phyloP scores from a whole-genome alignment of 2,329 filamentous ascomycete genomes.

The Calonectria pteridis region DNA sequence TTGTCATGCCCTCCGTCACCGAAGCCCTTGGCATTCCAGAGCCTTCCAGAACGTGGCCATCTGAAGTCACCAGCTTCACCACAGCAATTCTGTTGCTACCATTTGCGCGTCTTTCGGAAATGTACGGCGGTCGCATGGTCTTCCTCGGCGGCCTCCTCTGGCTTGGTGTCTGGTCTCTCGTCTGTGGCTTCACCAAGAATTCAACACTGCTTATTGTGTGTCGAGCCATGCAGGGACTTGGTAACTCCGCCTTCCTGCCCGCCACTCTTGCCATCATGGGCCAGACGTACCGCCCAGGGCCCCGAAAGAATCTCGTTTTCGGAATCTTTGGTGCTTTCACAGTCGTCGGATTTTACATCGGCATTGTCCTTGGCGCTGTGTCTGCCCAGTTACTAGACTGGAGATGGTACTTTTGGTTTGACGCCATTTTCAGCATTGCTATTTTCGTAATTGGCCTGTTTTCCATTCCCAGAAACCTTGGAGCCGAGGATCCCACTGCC shows the following conservation, averaged over 20 bases:
- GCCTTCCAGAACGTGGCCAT: slow-evolving; percentile 10
- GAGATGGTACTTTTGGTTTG: slow-evolving; percentile 24
- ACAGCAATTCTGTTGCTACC: slow-evolving; percentile 70
- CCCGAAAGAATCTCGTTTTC: slow-evolving; percentile 76
- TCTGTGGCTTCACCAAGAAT: slow-evolving; percentile 76
- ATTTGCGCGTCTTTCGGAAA: slow-evolving; percentile 70
- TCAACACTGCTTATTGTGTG: slow-evolving; percentile 77
- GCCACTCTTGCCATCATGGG: slow-evolving; percentile 77
- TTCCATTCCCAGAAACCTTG: background rate
- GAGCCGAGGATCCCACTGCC: background rate
- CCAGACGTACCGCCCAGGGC: slow-evolving; percentile 75
- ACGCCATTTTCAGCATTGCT: background rate
- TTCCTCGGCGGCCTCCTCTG: slow-evolving; percentile 71
- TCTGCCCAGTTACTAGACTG: background rate
- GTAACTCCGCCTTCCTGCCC: slow-evolving; percentile 77
- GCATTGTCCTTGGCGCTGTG: slow-evolving; percentile 50
- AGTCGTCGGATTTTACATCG: slow-evolving; percentile 68
- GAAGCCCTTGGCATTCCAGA: slow-evolving; percentile 39
- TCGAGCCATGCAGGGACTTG: slow-evolving; percentile 79
- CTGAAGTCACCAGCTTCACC: slow-evolving; percentile 49
- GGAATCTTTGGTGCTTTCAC: slow-evolving; percentile 69
- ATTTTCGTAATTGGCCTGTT: background rate
- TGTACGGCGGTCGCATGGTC: slow-evolving; percentile 70
- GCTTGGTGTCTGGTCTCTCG: slow-evolving; percentile 75
- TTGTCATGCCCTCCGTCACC: slow-evolving; percentile 74